Evolutionary conservation across 805 yeast genomes (phyloP).

Genomic region (Candida manassasensis): DNA sequence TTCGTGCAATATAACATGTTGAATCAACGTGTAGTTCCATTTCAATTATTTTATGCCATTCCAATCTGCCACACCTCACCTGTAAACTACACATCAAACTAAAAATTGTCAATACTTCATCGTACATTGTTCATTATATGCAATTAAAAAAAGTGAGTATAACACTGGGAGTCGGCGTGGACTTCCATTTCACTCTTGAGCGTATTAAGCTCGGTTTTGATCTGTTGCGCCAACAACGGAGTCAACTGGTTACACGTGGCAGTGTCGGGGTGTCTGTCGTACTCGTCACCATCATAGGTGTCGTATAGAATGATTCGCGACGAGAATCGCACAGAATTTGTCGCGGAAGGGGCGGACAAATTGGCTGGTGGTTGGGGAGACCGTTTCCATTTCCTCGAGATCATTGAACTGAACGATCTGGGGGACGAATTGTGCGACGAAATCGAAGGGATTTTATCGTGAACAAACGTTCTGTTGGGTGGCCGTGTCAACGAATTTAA

Average conservation of each 20-base stretch:
- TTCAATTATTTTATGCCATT: no score
- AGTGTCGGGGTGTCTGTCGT: slow-evolving; percentile 88
- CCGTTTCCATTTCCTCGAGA: slow-evolving; percentile 23
- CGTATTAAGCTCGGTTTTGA: slow-evolving; percentile 78
- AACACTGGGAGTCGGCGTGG: slow-evolving; percentile 71
- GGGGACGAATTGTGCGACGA: slow-evolving; percentile 24
- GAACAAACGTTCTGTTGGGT: slow-evolving; percentile 20
- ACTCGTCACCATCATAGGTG: slow-evolving; percentile 76
- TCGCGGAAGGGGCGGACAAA: slow-evolving; percentile 4
- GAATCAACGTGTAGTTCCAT: no score
- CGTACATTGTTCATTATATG: no score
- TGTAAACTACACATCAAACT: background rate
- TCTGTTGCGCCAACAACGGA: slow-evolving; percentile 78
- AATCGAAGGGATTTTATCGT: slow-evolving; percentile 27
- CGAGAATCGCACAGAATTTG: slow-evolving; percentile 56
- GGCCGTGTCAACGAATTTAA: slow-evolving; percentile 13
- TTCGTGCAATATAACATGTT: no score
- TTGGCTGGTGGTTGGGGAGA: slow-evolving; percentile 12
- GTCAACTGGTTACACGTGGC: slow-evolving; percentile 92
- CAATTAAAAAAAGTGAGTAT: slow-evolving; percentile 73
- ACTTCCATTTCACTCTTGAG: slow-evolving; percentile 78
- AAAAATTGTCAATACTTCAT: slow-evolving; percentile 1
- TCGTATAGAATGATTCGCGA: slow-evolving; percentile 80
- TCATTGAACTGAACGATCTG: slow-evolving; percentile 27
- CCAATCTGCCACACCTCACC: background rate